These are phyloP conservation scores for Verticillium zaregamsianum DNA, from an alignment of 2,329 filamentous ascomycete genomes.

Conservation along the genomic window DNA sequence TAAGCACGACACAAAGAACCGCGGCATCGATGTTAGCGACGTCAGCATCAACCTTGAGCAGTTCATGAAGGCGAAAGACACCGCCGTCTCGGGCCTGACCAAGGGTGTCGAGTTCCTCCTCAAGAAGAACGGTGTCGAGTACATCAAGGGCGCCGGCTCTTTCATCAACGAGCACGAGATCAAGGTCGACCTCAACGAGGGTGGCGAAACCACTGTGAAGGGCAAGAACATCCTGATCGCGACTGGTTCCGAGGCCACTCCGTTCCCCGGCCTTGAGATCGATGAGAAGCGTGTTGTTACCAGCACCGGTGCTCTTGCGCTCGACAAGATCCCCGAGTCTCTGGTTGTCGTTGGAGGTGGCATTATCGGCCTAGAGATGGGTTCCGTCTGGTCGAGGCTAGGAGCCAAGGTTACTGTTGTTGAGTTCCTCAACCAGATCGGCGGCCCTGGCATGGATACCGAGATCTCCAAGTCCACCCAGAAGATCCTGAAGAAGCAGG, in stretches of 20 bases:
- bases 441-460: conserved; percentile 93
- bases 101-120: conserved; percentile 98
- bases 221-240: conserved; percentile 99
- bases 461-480: conserved; percentile 90
- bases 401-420: conserved; percentile 95
- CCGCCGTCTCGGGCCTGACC: conserved; percentile 80
- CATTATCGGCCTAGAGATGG: conserved; percentile 99
- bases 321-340: conserved; percentile 89
- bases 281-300: conserved; percentile 98
- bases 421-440: conserved; percentile 93
- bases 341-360: conserved; percentile 97
- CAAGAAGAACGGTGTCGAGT: conserved; percentile 99
- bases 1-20: conserved; percentile 92
- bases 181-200: conserved; percentile 85
- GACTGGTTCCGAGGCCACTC: conserved; percentile 90
- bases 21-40: conserved; percentile 95
- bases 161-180: conserved; percentile 89
- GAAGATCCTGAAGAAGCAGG: conserved; percentile 94
- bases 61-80: conserved; percentile 99
- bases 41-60: conserved; percentile 92
- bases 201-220: conserved; percentile 79
- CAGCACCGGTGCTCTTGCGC: conserved; percentile 88
- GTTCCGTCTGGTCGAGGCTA: conserved; percentile 91
- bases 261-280: conserved; percentile 91
- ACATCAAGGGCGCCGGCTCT: conserved; percentile 87